Evolutionary conservation across 495 filamentous ascomycete genomes (phyloP).

Genomic region (Bacidia gigantensis): DNA sequence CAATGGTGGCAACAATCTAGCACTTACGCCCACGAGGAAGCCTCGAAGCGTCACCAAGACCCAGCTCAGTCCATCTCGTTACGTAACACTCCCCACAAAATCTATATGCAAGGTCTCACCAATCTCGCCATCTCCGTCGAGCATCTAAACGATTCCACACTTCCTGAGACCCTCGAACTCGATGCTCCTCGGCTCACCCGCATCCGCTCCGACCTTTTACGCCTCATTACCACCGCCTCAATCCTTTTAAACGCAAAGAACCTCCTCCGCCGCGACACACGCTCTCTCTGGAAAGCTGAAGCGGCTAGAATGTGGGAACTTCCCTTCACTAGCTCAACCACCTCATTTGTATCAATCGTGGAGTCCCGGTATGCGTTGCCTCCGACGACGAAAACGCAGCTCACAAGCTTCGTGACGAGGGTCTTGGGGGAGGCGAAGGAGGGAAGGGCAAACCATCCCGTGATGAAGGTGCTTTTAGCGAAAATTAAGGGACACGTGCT

Average conservation of each 20-base stretch:
- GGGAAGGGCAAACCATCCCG: conserved; percentile 25
- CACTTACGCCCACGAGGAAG: conserved; percentile 55
- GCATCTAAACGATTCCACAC: conserved; percentile 38
- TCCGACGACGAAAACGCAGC: conserved; percentile 29
- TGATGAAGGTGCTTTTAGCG: conserved; percentile 26
- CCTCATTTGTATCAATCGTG: conserved; percentile 61
- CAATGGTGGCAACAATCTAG: conserved; percentile 61
- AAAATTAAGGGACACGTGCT: conserved; percentile 47
- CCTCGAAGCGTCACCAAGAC: conserved; percentile 57
- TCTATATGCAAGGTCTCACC: conserved; percentile 66
- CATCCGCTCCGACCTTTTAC: conserved; percentile 53
- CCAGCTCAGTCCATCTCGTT: conserved; percentile 39
- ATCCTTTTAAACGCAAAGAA: conserved; percentile 91
- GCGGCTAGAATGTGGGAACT: conserved; percentile 58
- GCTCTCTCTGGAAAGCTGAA: conserved; percentile 78
- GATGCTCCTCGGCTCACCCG: conserved; percentile 56
- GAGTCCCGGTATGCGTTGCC: conserved; percentile 76
- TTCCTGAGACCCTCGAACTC: conserved; percentile 78
- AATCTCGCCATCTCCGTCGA: conserved; percentile 49
- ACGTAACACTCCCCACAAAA: conserved; percentile 47
- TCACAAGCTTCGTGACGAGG: conserved; percentile 38
- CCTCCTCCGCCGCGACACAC: conserved; percentile 81
- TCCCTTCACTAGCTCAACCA: conserved; percentile 41
- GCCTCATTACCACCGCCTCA: conserved; percentile 63
- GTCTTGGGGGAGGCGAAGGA: conserved; percentile 31